Base-by-base conservation (phyloP, 1,284 basidiomycete genomes). In the Boletus sp. region DNA sequence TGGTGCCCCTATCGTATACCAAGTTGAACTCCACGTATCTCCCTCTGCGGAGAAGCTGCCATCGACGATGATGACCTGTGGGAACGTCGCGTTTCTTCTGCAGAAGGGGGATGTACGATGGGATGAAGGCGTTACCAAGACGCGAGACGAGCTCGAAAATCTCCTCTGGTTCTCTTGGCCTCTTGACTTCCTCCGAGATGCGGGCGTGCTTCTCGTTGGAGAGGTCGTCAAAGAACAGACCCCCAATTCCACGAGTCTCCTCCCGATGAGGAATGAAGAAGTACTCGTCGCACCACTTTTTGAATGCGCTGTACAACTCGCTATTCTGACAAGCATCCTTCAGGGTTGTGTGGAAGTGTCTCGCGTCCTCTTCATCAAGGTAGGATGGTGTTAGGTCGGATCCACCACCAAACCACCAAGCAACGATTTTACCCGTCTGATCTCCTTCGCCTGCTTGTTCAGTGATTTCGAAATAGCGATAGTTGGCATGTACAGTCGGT, bases 381-480 rank as follows among this genome's bases (percentile, higher is more conserved):
- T 98, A 98, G 15, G 89, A 89, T 1, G 97, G 97, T 0, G 97
- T 99, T 48, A 99, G 81, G 73, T 99, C 96, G 4, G 88, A 86
- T n/a, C 96, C 96, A 39, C 96, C 96, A 46, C 96, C 96, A 69
- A 98, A 99, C 97, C 97, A 99, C 95, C 96, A 99, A 11, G 94
- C 90, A 41, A 94, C 74, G 15, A 91, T 74, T 13, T 78, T 72
- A 53, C 75, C 66, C 37, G 68, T 67, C 39, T 72, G 65, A 37
- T 72, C 65, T 42, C 73, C 75, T 35, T 74, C 70, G 11, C 55
- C 65, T 2, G 61, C 67, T 41, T 78, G 77, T 63, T 90, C 84
- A 16, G 85, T 86, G 64, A 94, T 83, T 76, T 98, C 97, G 73
- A 99, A 99, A 77, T 98, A 99, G 55, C 97, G 91, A 71, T 96